Evolutionary conservation across 768 basidiomycete species (phyloP).

Genomic region (Serendipita sp.): DNA sequence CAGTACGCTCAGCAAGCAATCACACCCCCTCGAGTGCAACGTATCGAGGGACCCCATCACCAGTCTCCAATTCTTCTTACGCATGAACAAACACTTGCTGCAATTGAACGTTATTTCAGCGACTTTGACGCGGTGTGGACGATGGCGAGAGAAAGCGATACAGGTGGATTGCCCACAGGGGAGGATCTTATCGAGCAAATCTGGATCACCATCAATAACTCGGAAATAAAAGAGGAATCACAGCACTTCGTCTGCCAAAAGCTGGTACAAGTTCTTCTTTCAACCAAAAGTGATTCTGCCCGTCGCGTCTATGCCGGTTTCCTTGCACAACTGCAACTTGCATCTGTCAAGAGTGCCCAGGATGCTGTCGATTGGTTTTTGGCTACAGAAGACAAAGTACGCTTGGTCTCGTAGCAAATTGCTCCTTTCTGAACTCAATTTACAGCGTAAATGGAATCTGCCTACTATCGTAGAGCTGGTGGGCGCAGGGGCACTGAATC

Average conservation of each 20-base stretch:
- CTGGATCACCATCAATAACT: slow-evolving; percentile 4
- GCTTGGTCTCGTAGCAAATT: slow-evolving; percentile 14
- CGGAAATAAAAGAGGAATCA: slow-evolving; percentile 46
- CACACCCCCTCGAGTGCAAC: not conserved
- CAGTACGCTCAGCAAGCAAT: not conserved
- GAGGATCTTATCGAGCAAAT: slow-evolving; percentile 4
- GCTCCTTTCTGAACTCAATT: slow-evolving; percentile 10
- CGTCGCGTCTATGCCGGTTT: slow-evolving; percentile 83
- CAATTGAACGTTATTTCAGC: slow-evolving; percentile 4
- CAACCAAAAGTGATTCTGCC: slow-evolving; percentile 65
- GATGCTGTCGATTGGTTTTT: slow-evolving; percentile 95
- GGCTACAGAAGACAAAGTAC: slow-evolving; percentile 88
- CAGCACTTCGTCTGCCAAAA: slow-evolving; percentile 73
- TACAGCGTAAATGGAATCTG: slow-evolving; percentile 87
- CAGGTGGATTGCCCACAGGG: not conserved
- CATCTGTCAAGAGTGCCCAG: slow-evolving; percentile 83
- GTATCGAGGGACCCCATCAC: not conserved
- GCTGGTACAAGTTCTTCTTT: slow-evolving; percentile 61
- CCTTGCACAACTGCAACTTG: slow-evolving; percentile 72
- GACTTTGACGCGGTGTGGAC: slow-evolving; percentile 2
- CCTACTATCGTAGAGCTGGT: slow-evolving; percentile 82
- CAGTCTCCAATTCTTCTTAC: not conserved
- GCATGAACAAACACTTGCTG: not conserved
- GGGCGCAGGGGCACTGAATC: slow-evolving; percentile 63
- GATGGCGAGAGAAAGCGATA: not conserved